phyloP scores from a whole-genome alignment of 805 yeast species.

The Peterozyma toletana region DNA sequence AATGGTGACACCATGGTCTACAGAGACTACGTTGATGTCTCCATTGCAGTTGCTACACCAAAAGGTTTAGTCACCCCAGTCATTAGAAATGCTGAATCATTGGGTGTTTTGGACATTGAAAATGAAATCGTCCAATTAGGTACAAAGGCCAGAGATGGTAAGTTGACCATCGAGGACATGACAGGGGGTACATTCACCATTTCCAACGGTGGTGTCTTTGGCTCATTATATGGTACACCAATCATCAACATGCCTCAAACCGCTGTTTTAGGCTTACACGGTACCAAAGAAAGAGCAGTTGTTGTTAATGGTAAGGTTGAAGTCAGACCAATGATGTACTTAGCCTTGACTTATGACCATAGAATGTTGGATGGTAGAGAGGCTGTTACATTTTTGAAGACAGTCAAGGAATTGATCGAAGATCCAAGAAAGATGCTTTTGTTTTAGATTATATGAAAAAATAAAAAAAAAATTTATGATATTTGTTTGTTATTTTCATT shows the following conservation, averaged over 20 bases:
- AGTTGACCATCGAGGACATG: constrained; percentile 96
- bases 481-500: not conserved
- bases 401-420: constrained; percentile 94
- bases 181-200: constrained; percentile 99
- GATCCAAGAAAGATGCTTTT: constrained; percentile 98
- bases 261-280: constrained; percentile 96
- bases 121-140: constrained; percentile 77
- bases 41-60: constrained; percentile 98
- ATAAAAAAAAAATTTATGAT: not conserved
- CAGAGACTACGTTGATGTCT: constrained; percentile 94
- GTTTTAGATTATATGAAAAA: constrained; percentile 16
- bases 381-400: constrained; percentile 93
- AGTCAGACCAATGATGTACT: constrained; percentile 98
- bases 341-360: constrained; percentile 97
- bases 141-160: constrained; percentile 93
- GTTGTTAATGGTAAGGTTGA: constrained; percentile 94
- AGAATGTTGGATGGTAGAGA: constrained; percentile 98
- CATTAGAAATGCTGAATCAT: constrained; percentile 92
- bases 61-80: constrained; percentile 98
- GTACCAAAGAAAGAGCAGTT: constrained; percentile 95
- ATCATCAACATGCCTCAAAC: constrained; percentile 98
- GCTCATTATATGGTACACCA: constrained; percentile 96
- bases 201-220: constrained; percentile 98
- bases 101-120: constrained; percentile 84
- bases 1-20: constrained; percentile 86